These are phyloP conservation scores for Gillenia trifoliata DNA, from an alignment of 306 rosid species.

Conservation along the genomic window DNA sequence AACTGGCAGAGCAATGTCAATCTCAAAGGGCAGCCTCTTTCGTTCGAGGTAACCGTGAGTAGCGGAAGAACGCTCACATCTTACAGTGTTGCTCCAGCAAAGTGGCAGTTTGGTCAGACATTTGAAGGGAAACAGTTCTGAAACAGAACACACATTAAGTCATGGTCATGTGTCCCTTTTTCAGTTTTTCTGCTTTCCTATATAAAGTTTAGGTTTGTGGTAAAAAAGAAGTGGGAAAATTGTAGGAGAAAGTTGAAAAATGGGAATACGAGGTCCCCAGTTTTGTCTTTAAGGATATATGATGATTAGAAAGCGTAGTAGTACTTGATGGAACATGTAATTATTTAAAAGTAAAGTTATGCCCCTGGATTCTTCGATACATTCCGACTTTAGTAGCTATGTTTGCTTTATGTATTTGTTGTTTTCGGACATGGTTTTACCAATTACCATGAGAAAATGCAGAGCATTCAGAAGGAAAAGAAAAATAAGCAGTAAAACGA, in stretches of 20 bases:
- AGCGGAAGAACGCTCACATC: constrained; percentile 71
- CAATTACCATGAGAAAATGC: neutral
- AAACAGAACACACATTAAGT: neutral
- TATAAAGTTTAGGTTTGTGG: constrained; percentile 17
- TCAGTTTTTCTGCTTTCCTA: constrained; percentile 9
- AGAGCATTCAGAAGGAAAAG: neutral
- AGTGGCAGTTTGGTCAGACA: constrained; percentile 82
- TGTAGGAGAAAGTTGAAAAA: constrained; percentile 24
- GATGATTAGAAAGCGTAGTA: constrained; percentile 13
- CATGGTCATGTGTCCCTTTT: constrained; percentile 1
- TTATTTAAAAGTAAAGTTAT: constrained; percentile 13
- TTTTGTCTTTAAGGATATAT: constrained; percentile 25
- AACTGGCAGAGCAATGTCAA: constrained; percentile 81
- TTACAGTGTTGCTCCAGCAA: constrained; percentile 72
- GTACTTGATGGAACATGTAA: constrained; percentile 25
- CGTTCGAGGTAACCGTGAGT: constrained; percentile 79
- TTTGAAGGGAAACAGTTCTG: constrained; percentile 83
- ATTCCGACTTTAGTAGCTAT: constrained; percentile 12
- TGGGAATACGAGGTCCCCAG: constrained; percentile 22
- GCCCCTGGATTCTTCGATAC: neutral
- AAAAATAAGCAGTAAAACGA: neutral
- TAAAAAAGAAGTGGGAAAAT: constrained; percentile 14
- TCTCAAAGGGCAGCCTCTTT: constrained; percentile 76
- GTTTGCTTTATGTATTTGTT: neutral
- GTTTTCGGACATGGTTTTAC: neutral